Evolutionary conservation across 1,284 basidiomycete species (phyloP), one percentile per base, ranked within the genome.

Genomic region (Ustilago crameri): DNA sequence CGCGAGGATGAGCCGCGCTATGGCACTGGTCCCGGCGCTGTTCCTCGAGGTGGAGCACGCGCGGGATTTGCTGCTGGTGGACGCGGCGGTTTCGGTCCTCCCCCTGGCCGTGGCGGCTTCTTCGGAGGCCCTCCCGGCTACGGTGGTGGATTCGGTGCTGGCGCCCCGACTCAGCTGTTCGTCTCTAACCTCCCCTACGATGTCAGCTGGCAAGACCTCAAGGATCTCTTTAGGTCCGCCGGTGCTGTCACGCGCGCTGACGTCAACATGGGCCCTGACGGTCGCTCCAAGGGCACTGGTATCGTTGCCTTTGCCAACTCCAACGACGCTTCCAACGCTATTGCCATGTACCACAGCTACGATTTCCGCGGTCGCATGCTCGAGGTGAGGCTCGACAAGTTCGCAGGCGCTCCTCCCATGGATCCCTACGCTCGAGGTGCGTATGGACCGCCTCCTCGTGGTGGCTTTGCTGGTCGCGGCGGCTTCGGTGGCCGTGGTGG

Each of bases 171-270:
- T 78, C 93, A 95, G 81, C 88, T 97, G 50, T 96, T 94, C 72
- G 90, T 96, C 76, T 91, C 92, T 55, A 95, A 95, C 83, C 55
- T 71, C 37, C 95, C 95, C 0, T 92, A 92, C 80, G 93, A 94
- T 84, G 93, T 93, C 30, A 93, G 93, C 38, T 98, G 95, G 95
- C 95, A 98, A 84, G 95, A 98, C 83, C 87, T 98, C 61, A 98
- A 98, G 84, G 95, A 98, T 83, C 86, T 98, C 30, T 97, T 98
- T 89, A 90, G 95, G 55, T 89, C 91, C 30, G 93, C 95, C 38
- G 95, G 95, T 24, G 93, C 92, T 80, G 93, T 97, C 76, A 89
- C 96, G 64, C 89, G 95, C 38, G 93, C 95, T 56, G 95, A 98
- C 83, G 91, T 97, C 77, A 93, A 94, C 78, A 91, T 94, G 75